Base-by-base conservation (phyloP, 768 basidiomycete genomes). In the Lanmaoa pseudosensibilis region DNA sequence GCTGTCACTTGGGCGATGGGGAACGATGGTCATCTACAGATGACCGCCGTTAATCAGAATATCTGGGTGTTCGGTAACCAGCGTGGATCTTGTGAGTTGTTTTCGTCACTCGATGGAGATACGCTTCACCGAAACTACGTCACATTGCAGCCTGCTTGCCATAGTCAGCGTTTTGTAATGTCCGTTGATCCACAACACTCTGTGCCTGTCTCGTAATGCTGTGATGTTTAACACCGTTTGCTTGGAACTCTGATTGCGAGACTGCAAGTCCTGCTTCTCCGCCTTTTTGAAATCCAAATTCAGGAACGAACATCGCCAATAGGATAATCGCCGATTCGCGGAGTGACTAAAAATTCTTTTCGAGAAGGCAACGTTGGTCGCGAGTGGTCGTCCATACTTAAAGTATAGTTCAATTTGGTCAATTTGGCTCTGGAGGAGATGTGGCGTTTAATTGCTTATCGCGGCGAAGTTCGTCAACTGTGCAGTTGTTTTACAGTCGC, bases 1-100 rank as follows among this genome's bases (percentile, higher is more conserved):
- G 2, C 40, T 72, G 15, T 71, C 70, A 37, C 58, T 83, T 54
- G 73, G 70, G 52, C 70, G 71, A 54, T 66, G 75, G 43, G 79
- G 77, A 30, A 58, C 62, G 36, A 62, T 69, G 36, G 69, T 74
- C 23, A 65, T 63, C 52, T 64, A 62, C 39, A 55, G 46, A 23
- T 66, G 52, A 58, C 46, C 37, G 4, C 23, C 46, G 9, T 25
- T 25, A 44, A 44, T 44, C 54, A 55, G 30, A 13, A 57, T 49
- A 55, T 40, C n/a, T 30, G 40, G 39, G 16, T 38, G 39, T 56
- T 55, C 48, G 56, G 47, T 60, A 18, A 57, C 39, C 50, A 50
- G 39, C 16, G 54, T 62, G 65, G 57, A 65, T 57, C 57, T 10
- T 50, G 69, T 69, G 51, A 61, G 69, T 63, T 13, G 44, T 52